Evolutionary conservation across 169 alveolate species (phyloP).

Genomic region (Eimeria praecox): DNA sequence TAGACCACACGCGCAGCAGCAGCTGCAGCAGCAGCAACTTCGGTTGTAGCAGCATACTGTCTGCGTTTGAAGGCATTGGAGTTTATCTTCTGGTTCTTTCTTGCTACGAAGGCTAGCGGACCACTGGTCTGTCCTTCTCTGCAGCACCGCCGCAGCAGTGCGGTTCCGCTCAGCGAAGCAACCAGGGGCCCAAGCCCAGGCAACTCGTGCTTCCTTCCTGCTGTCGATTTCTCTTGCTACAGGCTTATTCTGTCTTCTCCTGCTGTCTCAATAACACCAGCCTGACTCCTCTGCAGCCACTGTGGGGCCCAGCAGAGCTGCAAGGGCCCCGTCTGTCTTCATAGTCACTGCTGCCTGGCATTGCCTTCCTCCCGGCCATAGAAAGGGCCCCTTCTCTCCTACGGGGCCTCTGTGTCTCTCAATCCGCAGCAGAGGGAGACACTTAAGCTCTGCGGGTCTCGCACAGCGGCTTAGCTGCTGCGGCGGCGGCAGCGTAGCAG

Average conservation of each 20-base stretch:
- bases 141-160: conserved; percentile 29
- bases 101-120: conserved; percentile 18
- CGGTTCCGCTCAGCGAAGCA: conserved; percentile 10
- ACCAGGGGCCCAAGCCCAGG: conserved; percentile 52
- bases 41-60: conserved; percentile 32
- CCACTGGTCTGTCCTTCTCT: conserved; percentile 36
- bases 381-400: background rate
- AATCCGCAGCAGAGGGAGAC: background rate
- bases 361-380: background rate
- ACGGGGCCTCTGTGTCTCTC: background rate
- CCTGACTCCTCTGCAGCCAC: background rate
- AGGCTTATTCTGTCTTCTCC: background rate
- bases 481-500: background rate
- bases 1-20: conserved; percentile 25
- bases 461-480: background rate
- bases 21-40: conserved; percentile 41
- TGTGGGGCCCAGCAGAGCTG: background rate
- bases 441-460: background rate
- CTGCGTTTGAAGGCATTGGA: conserved; percentile 9
- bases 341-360: background rate
- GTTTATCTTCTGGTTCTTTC: conserved; percentile 9
- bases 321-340: conserved; percentile 19
- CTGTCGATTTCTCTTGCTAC: background rate
- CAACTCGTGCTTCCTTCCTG: conserved; percentile 35
- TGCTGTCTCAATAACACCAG: background rate